These are phyloP conservation scores for Calonectria honghensis DNA, from an alignment of 2,329 filamentous ascomycete genomes.

Conservation along the genomic window DNA sequence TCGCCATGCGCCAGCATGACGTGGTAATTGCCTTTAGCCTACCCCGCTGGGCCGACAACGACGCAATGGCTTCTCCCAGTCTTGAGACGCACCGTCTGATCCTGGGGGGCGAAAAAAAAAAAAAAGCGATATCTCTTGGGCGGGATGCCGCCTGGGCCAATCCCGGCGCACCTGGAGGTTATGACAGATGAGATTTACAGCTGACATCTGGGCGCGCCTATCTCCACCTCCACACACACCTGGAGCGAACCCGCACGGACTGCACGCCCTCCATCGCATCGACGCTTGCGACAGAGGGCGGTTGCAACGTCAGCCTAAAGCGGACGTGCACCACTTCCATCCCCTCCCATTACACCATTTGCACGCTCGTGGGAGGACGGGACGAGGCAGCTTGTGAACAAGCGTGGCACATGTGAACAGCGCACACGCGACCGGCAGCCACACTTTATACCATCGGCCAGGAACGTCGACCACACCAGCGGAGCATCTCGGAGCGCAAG, in stretches of 20 bases:
- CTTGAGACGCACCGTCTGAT: slow-evolving; percentile 37
- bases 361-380: neutral
- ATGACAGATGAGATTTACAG: slow-evolving; percentile 55
- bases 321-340: slow-evolving; percentile 5
- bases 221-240: slow-evolving; percentile 38
- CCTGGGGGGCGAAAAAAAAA: slow-evolving; percentile 1
- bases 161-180: slow-evolving; percentile 38
- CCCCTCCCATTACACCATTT: slow-evolving; percentile 3
- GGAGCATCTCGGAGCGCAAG: slow-evolving; percentile 29
- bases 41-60: slow-evolving; percentile 30
- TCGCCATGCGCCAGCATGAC: slow-evolving; percentile 15
- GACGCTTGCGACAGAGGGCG: slow-evolving; percentile 9
- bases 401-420: slow-evolving; percentile 1
- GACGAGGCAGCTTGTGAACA: neutral
- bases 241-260: slow-evolving; percentile 24
- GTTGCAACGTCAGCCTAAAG: slow-evolving; percentile 12
- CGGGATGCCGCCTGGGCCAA: slow-evolving; percentile 46
- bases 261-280: slow-evolving; percentile 10
- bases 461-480: slow-evolving; percentile 31
- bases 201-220: slow-evolving; percentile 41
- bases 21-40: slow-evolving; percentile 11
- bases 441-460: slow-evolving; percentile 29
- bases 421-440: slow-evolving; percentile 6
- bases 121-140: slow-evolving; percentile 49
- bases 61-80: slow-evolving; percentile 26